Evolutionary conservation across 306 rosid species (phyloP).

Genomic region (Vicia villosa): DNA sequence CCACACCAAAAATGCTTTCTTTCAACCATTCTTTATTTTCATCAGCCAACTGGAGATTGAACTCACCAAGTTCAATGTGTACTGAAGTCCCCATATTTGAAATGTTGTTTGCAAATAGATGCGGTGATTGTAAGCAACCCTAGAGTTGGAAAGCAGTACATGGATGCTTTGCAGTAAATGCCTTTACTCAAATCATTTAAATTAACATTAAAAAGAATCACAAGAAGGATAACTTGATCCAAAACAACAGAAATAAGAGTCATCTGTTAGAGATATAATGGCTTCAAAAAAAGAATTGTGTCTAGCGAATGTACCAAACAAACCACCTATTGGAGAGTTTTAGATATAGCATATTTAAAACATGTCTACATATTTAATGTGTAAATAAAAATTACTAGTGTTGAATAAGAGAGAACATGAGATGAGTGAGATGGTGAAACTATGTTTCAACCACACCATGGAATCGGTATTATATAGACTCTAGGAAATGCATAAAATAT

Average conservation of each 20-base stretch:
- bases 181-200: neutral
- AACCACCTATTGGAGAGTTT: constrained; percentile 11
- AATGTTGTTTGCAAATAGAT: constrained; percentile 73
- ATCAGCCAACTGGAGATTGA: constrained; percentile 76
- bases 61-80: constrained; percentile 78
- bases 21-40: constrained; percentile 73
- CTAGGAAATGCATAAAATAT: neutral
- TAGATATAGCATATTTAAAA: neutral
- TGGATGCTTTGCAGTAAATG: constrained; percentile 22
- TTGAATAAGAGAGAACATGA: constrained; percentile 2
- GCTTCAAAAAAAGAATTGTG: constrained; percentile 16
- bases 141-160: constrained; percentile 47
- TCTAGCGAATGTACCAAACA: constrained; percentile 15
- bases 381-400: neutral
- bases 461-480: neutral
- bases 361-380: neutral
- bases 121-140: constrained; percentile 86
- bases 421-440: neutral
- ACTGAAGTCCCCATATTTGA: constrained; percentile 70
- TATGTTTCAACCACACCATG: neutral
- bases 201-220: too few relatives aligned
- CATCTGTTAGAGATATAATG: constrained; percentile 9
- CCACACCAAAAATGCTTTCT: constrained; percentile 60
- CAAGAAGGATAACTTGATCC: too few relatives aligned
- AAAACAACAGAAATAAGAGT: neutral